Conservation (phyloP, 148 eudicot genomes). For the Dianthus caryophyllus region DNA sequence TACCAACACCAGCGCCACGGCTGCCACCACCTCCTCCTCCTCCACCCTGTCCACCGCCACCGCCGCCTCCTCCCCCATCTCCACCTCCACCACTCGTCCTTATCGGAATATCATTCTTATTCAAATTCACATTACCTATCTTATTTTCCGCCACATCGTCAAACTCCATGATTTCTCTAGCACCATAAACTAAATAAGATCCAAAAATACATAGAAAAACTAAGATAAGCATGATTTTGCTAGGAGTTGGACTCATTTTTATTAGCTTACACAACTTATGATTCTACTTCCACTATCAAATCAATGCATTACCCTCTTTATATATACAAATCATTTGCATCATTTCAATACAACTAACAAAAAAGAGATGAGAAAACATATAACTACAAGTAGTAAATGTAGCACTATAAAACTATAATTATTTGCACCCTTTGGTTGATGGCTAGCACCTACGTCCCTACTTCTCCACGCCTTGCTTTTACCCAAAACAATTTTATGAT, state of each 20-base stretch:
- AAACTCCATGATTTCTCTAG: background rate
- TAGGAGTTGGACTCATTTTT: background rate
- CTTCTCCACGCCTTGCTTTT: background rate
- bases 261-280: background rate
- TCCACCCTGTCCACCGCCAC: background rate
- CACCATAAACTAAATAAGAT: conserved; percentile 2
- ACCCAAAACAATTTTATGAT: too few species aligned
- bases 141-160: background rate
- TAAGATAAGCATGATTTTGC: background rate
- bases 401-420: background rate
- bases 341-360: too few species aligned
- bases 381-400: too few species aligned
- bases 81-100: background rate
- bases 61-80: background rate
- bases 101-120: background rate
- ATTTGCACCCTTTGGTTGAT: background rate
- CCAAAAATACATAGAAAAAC: background rate
- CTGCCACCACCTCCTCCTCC: background rate
- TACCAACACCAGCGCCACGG: background rate
- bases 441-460: conserved; percentile 11
- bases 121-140: background rate
- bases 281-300: too few species aligned
- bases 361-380: too few species aligned
- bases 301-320: too few species aligned
- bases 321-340: background rate